phyloP scores from a whole-genome alignment of 2,329 filamentous ascomycete species.

The Aureobasidium sp. region DNA sequence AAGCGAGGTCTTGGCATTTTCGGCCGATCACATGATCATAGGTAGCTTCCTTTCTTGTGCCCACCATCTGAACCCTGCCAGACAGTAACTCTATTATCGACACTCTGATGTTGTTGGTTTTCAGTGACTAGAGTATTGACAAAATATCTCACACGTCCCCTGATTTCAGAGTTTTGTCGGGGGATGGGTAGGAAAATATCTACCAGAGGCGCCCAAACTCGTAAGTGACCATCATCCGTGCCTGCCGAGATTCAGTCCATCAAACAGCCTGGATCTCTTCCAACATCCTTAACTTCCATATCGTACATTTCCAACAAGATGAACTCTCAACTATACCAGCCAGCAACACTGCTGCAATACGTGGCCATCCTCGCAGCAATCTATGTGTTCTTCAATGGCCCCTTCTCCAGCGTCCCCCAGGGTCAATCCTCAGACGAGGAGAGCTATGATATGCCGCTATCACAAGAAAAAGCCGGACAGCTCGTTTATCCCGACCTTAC shows the following conservation, averaged over 20 bases:
- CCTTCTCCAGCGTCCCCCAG: constrained; percentile 13
- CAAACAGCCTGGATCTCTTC: background rate
- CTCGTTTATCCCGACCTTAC: constrained; percentile 35
- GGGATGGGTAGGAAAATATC: background rate
- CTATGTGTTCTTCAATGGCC: constrained; percentile 27
- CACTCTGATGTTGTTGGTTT: background rate
- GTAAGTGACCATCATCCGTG: background rate
- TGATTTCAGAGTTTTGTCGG: background rate
- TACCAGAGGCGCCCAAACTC: background rate
- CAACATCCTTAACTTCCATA: no score
- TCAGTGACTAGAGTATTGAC: background rate
- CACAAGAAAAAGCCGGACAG: constrained; percentile 29
- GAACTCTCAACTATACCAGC: background rate
- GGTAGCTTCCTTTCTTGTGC: background rate
- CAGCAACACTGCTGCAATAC: constrained; percentile 28
- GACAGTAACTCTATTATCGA: background rate
- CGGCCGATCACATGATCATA: background rate
- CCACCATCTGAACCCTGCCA: background rate
- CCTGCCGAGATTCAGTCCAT: background rate
- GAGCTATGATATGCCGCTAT: constrained; percentile 18
- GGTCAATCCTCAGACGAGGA: background rate
- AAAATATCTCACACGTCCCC: background rate
- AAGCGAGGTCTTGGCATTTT: background rate
- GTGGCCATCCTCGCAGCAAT: constrained; percentile 26
- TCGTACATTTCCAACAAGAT: background rate